These are phyloP conservation scores for Arthrobotrys sinensis DNA, from an alignment of 2,329 filamentous ascomycete genomes.

Conservation along the genomic window DNA sequence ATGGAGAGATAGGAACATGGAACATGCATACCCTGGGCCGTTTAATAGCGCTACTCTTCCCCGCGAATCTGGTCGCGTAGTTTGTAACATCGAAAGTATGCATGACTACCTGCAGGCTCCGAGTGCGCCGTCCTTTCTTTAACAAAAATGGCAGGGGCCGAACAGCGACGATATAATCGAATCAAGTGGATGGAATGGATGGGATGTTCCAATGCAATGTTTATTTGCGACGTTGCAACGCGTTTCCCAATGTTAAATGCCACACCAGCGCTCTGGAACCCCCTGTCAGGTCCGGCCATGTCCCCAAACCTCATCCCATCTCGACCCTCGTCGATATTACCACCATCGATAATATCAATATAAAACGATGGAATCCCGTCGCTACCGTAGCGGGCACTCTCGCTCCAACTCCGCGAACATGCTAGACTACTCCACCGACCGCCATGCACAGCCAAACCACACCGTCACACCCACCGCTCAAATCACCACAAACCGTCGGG, in stretches of 20 bases:
- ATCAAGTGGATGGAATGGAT: background rate
- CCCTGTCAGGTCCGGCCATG: background rate
- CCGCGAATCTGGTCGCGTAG: slow-evolving; percentile 79
- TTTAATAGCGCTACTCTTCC: slow-evolving; percentile 79
- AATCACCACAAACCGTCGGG: slow-evolving; percentile 75
- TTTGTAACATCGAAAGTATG: slow-evolving; percentile 74
- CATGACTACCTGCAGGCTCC: background rate
- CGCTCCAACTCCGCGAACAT: slow-evolving; percentile 59
- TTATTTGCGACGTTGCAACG: slow-evolving; percentile 56
- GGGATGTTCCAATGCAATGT: slow-evolving; percentile 3
- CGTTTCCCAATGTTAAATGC: slow-evolving; percentile 30
- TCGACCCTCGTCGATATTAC: background rate
- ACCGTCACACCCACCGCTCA: slow-evolving; percentile 67
- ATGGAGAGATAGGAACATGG: background rate
- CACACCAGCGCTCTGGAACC: slow-evolving; percentile 5
- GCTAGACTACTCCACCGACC: slow-evolving; percentile 58
- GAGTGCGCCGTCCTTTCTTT: background rate
- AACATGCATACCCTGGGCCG: slow-evolving; percentile 74
- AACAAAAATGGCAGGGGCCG: background rate
- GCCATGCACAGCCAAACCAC: slow-evolving; percentile 38
- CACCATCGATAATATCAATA: background rate
- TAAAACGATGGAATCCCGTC: slow-evolving; percentile 41
- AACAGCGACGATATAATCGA: background rate
- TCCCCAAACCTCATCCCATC: background rate
- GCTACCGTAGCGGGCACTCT: slow-evolving; percentile 52